phyloP scores from a whole-genome alignment of 148 eudicot species.

The Silene latifolia region DNA sequence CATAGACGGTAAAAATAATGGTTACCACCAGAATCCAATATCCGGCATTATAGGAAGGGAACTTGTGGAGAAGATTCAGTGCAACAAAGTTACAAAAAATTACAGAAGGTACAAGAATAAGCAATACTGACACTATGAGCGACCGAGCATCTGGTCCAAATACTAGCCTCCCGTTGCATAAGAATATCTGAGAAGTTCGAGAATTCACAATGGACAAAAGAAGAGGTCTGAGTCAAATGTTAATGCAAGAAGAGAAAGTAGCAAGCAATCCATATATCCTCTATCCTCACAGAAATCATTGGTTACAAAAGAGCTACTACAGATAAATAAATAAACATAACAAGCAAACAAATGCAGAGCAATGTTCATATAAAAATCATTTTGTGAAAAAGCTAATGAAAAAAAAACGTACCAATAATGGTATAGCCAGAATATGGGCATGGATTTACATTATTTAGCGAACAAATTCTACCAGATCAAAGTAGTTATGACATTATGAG shows the following conservation, averaged over 20 bases:
- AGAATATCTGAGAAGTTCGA: conserved; percentile 45
- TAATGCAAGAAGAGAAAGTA: background rate
- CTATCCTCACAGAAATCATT: background rate
- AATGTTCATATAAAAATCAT: too few relatives aligned
- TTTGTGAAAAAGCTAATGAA: too few relatives aligned
- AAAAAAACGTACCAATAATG: too few relatives aligned
- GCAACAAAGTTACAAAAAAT: conserved; percentile 60
- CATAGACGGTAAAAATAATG: conserved; percentile 54
- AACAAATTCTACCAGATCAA: too few relatives aligned
- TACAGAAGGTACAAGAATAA: conserved; percentile 50
- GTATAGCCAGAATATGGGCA: too few relatives aligned
- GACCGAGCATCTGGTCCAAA: conserved; percentile 82
- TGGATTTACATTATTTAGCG: too few relatives aligned
- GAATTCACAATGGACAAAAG: background rate
- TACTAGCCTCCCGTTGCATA: conserved; percentile 56
- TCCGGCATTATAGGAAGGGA: conserved; percentile 52
- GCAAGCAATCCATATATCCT: background rate
- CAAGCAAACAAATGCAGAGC: too few relatives aligned
- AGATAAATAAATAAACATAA: too few relatives aligned
- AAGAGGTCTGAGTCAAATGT: background rate
- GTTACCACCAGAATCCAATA: conserved; percentile 52
- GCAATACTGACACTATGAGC: conserved; percentile 46
- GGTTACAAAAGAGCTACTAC: background rate
- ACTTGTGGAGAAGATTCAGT: conserved; percentile 44
- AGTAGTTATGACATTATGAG: too few relatives aligned